Conservation (phyloP, 495 filamentous ascomycete species). For the Pyronema omphalodes region DNA sequence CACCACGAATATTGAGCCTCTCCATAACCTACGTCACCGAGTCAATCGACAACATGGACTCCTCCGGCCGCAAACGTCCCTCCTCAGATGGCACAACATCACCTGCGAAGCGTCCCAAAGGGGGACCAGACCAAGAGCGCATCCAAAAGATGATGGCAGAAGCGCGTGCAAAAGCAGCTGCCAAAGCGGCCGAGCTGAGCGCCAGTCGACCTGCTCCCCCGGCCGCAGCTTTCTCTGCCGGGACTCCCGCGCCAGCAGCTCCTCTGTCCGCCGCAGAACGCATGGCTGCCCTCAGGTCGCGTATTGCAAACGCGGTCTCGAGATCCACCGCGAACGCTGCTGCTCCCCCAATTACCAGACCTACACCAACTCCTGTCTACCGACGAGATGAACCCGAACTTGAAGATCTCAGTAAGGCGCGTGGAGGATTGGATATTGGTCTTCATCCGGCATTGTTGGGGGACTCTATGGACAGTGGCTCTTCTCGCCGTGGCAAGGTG, state of each 20-base stretch:
- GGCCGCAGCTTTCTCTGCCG: conserved; percentile 28
- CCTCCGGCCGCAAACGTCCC: conserved; percentile 1
- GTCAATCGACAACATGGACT: neutral
- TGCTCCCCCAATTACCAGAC: conserved; percentile 10
- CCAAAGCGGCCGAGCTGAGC: conserved; percentile 37
- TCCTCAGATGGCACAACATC: neutral
- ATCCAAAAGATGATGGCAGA: conserved; percentile 44
- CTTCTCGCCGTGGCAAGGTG: conserved; percentile 33
- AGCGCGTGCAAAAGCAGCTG: conserved; percentile 42
- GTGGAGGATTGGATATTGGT: conserved; percentile 72
- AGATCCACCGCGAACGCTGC: conserved; percentile 33
- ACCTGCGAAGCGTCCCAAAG: conserved; percentile 17
- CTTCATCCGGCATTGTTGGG: conserved; percentile 73
- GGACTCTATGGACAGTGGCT: conserved; percentile 47
- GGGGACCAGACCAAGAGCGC: conserved; percentile 31
- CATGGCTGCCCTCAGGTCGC: conserved; percentile 58
- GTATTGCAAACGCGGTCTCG: conserved; percentile 56
- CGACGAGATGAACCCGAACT: conserved; percentile 19
- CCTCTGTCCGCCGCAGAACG: conserved; percentile 34
- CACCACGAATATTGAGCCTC: too few relatives aligned
- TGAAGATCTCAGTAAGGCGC: conserved; percentile 27
- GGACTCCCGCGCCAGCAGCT: conserved; percentile 7
- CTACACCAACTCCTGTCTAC: conserved; percentile 8
- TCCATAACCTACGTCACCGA: neutral
- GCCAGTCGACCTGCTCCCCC: conserved; percentile 29